Evolutionary conservation across 805 yeast species (phyloP).

Genomic region (Lipomyces orientalis): DNA sequence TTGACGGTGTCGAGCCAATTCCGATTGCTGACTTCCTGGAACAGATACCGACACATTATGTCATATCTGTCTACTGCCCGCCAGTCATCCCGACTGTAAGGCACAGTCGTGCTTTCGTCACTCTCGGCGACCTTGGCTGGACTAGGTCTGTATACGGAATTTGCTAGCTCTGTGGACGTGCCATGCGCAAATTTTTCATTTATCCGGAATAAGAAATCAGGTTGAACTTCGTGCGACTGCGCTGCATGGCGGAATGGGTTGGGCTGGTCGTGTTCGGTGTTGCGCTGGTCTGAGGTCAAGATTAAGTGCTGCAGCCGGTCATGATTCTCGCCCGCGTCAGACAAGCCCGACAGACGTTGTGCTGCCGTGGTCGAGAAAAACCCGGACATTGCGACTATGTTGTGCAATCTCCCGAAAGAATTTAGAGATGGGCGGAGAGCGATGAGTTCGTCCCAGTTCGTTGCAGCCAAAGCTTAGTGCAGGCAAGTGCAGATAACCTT

Average conservation of each 20-base stretch:
- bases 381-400: neutral
- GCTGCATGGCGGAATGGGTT: neutral
- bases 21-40: constrained; percentile 3
- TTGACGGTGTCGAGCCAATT: constrained; percentile 18
- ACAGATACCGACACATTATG: constrained; percentile 23
- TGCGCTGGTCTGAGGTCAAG: neutral
- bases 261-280: neutral
- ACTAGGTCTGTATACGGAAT: neutral
- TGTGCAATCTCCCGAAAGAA: neutral
- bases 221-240: neutral
- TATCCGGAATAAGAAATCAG: neutral
- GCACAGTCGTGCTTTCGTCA: neutral
- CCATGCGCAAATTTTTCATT: neutral
- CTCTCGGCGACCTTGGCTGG: neutral
- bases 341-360: neutral
- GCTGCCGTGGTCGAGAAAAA: neutral
- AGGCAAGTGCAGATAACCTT: neutral
- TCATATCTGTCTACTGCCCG: constrained; percentile 20
- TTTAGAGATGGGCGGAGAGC: too few species aligned
- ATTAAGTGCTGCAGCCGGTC: neutral
- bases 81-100: neutral
- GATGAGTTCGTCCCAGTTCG: too few species aligned
- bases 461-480: too few species aligned
- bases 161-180: neutral
- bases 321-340: neutral